Evolutionary conservation across 805 yeast species (phyloP).

Genomic region (Scheffersomyces stipitis): DNA sequence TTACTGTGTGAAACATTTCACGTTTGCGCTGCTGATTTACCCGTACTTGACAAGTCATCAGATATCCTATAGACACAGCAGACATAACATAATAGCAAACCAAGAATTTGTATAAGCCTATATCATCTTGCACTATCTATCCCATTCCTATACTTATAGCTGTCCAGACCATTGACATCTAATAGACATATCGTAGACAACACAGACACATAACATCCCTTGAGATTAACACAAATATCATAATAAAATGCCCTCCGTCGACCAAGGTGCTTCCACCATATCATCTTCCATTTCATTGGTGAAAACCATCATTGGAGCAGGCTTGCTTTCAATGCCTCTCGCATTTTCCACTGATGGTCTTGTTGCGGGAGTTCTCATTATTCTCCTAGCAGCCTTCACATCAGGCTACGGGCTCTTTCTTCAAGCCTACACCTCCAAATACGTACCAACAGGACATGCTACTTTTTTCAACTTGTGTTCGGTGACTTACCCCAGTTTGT

Average conservation of each 20-base stretch:
- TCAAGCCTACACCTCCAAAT: conserved; percentile 54
- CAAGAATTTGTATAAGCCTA: too few relatives aligned
- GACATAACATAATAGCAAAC: too few relatives aligned
- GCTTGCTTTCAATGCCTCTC: conserved; percentile 70
- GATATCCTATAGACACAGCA: too few relatives aligned
- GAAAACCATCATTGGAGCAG: conserved; percentile 65
- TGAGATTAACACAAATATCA: too few relatives aligned
- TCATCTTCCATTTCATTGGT: conserved; percentile 60
- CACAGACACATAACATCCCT: too few relatives aligned
- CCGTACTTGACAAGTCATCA: too few relatives aligned
- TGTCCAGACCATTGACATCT: too few relatives aligned
- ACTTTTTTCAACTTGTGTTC: conserved; percentile 68
- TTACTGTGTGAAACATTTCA: too few relatives aligned
- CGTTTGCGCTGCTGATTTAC: too few relatives aligned
- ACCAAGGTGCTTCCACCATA: conserved; percentile 44
- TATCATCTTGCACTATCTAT: too few relatives aligned
- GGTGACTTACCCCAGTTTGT: conserved; percentile 58
- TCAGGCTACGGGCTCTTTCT: conserved; percentile 68
- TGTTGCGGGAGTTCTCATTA: conserved; percentile 45
- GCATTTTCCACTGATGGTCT: conserved; percentile 56
- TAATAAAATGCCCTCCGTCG: conserved; percentile 19
- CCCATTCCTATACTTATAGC: too few relatives aligned
- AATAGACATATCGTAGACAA: too few relatives aligned
- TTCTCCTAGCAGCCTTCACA: conserved; percentile 61
- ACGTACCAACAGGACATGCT: conserved; percentile 57